phyloP scores from a whole-genome alignment of 139 green algal species.

The Chlamydomonas schloesseri region DNA sequence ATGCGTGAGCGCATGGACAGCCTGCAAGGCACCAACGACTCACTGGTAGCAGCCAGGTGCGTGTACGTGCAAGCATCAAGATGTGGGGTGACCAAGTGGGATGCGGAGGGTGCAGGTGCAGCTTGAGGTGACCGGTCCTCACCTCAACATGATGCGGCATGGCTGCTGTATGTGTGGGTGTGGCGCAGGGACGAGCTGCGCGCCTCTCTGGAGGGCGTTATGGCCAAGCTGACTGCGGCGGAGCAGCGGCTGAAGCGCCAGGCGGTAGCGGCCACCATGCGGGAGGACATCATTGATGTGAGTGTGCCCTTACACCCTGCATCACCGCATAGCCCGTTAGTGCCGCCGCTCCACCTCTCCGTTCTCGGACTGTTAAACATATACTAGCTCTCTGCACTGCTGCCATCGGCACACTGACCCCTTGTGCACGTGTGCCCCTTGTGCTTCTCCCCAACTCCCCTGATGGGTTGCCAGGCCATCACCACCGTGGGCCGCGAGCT shows the following conservation, averaged over 20 bases:
- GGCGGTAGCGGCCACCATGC: slow-evolving; percentile 16
- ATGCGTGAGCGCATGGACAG: slow-evolving; percentile 49
- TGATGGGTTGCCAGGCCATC: neutral
- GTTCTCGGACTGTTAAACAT: no score
- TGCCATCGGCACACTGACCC: no score
- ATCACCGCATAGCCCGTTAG: no score
- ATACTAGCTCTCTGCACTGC: no score
- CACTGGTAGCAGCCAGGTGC: slow-evolving; percentile 40
- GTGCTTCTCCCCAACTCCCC: neutral
- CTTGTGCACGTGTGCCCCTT: no score
- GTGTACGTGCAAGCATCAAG: neutral
- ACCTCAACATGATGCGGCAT: no score
- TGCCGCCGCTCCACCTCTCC: no score
- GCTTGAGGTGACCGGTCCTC: no score
- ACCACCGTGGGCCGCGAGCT: slow-evolving; percentile 16
- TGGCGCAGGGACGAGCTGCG: slow-evolving; percentile 48
- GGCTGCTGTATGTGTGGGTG: no score
- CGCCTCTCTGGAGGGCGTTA: slow-evolving; percentile 33
- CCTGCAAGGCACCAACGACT: slow-evolving; percentile 29
- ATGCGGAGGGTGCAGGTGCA: no score
- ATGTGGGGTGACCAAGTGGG: no score
- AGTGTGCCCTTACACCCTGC: no score
- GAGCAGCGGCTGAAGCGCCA: slow-evolving; percentile 34
- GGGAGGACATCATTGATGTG: slow-evolving; percentile 41
- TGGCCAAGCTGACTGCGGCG: slow-evolving; percentile 44